Percentiles rank a stretch among this genome's conserved stretches.
These are phyloP conservation scores for Termitomyces heimii DNA, from an alignment of 768 basidiomycete genomes.

Conservation along the genomic window DNA sequence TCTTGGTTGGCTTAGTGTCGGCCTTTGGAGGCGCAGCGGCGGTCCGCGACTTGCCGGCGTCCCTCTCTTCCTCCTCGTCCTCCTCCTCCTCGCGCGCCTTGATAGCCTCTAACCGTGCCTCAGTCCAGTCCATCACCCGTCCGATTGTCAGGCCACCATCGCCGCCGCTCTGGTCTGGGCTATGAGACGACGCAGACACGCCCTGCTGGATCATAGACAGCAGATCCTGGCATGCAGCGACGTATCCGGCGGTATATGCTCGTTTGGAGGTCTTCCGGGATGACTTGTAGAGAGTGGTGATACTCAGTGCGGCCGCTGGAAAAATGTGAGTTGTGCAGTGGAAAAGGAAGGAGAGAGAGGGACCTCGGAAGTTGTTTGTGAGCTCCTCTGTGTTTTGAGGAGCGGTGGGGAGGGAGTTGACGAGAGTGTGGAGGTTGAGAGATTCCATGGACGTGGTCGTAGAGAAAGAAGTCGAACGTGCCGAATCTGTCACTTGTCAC, in stretches of 20 bases:
- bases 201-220: constrained; percentile 80
- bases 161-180: constrained; percentile 43
- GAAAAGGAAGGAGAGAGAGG: constrained; percentile 6
- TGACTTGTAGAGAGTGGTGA: constrained; percentile 80
- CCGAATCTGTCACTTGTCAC: neutral
- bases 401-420: constrained; percentile 63
- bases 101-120: constrained; percentile 74
- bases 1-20: constrained; percentile 10
- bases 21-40: constrained; percentile 17
- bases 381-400: constrained; percentile 80
- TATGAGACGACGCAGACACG: constrained; percentile 45
- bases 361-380: constrained; percentile 78
- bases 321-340: constrained; percentile 13
- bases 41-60: constrained; percentile 24
- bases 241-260: constrained; percentile 78
- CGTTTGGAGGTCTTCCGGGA: constrained; percentile 72
- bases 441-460: constrained; percentile 61
- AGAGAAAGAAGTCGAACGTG: constrained; percentile 6
- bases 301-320: constrained; percentile 75
- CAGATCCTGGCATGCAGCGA: constrained; percentile 73
- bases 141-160: constrained; percentile 69
- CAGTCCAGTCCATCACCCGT: constrained; percentile 79
- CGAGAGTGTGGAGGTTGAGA: constrained; percentile 75
- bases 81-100: constrained; percentile 74
- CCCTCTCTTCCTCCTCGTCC: constrained; percentile 71